phyloP scores from a whole-genome alignment of 2,329 filamentous ascomycete species.

The Epichloe uncinata region DNA sequence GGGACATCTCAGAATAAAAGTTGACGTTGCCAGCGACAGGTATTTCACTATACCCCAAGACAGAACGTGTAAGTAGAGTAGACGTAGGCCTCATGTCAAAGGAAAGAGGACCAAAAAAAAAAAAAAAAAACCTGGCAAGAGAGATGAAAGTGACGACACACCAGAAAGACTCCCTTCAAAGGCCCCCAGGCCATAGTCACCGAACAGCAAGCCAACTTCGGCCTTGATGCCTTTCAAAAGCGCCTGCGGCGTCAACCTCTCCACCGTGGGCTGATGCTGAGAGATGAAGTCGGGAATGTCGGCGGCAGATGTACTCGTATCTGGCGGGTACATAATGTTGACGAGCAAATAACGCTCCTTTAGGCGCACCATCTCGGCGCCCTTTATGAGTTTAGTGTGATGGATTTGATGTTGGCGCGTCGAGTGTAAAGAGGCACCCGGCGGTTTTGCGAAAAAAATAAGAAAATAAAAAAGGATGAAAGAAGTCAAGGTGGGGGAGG shows the following conservation, averaged over 20 bases:
- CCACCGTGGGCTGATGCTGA: constrained; percentile 67
- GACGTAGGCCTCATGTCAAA: constrained; percentile 1
- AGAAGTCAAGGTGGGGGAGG: background rate
- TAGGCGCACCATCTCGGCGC: constrained; percentile 66
- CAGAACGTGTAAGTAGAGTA: background rate
- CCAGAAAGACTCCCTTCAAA: constrained; percentile 55
- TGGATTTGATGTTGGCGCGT: background rate
- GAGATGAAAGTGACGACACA: constrained; percentile 20
- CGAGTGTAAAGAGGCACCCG: background rate
- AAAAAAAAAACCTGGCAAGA: background rate
- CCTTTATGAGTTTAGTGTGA: background rate
- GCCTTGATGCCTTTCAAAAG: constrained; percentile 58
- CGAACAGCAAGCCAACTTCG: constrained; percentile 61
- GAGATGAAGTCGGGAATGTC: constrained; percentile 48
- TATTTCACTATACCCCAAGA: constrained; percentile 60
- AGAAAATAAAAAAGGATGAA: background rate
- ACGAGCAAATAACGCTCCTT: constrained; percentile 95
- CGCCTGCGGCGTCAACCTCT: constrained; percentile 50
- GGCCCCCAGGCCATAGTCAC: constrained; percentile 75
- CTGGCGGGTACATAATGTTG: constrained; percentile 74
- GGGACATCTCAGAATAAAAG: constrained; percentile 76
- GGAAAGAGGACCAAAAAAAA: background rate
- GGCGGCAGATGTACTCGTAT: constrained; percentile 22
- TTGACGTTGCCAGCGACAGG: constrained; percentile 80
- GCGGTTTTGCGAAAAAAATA: background rate